Conservation (phyloP, 2,329 filamentous ascomycete species). For the Xylariales sp. region DNA sequence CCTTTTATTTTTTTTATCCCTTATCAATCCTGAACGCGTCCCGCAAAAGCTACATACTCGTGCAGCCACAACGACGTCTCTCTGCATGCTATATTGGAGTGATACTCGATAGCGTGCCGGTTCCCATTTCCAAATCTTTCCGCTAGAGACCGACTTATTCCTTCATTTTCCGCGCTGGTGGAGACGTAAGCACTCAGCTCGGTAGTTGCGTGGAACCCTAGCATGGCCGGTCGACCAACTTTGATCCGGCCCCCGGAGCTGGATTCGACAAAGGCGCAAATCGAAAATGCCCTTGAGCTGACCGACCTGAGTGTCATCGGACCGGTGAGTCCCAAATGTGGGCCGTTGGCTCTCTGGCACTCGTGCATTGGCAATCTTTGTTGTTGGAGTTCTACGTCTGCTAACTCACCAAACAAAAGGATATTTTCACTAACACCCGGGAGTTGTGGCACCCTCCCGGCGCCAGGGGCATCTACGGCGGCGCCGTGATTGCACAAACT, state of each 20-base stretch:
- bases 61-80: too few species aligned
- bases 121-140: too few species aligned
- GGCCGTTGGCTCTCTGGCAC: not conserved
- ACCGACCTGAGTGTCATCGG: slow-evolving; percentile 74
- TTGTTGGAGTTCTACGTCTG: slow-evolving; percentile 6
- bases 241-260: slow-evolving; percentile 72
- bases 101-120: too few species aligned
- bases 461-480: slow-evolving; percentile 90
- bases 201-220: too few species aligned
- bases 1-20: too few species aligned
- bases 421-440: slow-evolving; percentile 93
- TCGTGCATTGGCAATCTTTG: not conserved
- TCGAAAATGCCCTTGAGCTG: slow-evolving; percentile 87
- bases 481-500: slow-evolving; percentile 82
- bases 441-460: slow-evolving; percentile 89
- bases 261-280: slow-evolving; percentile 68
- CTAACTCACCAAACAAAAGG: slow-evolving; percentile 40
- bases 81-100: too few species aligned
- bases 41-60: too few species aligned
- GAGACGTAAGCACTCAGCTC: too few species aligned
- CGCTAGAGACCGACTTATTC: too few species aligned
- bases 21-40: too few species aligned
- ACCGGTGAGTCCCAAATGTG: slow-evolving; percentile 47
- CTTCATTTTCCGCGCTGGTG: too few species aligned
- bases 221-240: slow-evolving; percentile 39